A percentile compares a stretch with the other conserved stretches of the same genome.
Evolutionary conservation across 441 rosid genomes (phyloP).

Genomic region (Arabidopsis lyrata): DNA sequence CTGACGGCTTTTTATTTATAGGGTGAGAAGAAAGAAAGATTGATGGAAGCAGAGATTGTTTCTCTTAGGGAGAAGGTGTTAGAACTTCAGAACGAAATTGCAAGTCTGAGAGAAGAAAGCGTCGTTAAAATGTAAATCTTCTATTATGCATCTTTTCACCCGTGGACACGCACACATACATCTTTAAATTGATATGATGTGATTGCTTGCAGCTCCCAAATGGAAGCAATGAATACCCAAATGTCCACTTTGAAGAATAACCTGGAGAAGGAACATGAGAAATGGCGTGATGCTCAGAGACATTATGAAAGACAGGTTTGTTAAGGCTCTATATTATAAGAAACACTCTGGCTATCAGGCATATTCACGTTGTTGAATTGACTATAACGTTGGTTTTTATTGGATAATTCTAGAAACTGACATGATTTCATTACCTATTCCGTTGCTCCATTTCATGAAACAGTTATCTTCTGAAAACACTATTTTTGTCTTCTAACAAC

Average conservation of each 20-base stretch:
- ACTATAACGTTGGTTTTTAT: constrained; percentile 9
- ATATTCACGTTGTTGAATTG: constrained; percentile 9
- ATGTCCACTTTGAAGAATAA: constrained; percentile 70
- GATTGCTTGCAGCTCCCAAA: constrained; percentile 70
- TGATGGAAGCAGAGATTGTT: constrained; percentile 74
- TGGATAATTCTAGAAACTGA: constrained; percentile 12
- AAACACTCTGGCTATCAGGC: constrained; percentile 16
- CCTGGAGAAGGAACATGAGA: constrained; percentile 79
- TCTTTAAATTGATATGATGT: constrained; percentile 9
- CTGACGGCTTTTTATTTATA: constrained; percentile 42
- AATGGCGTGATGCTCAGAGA: constrained; percentile 83
- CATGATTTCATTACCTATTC: background rate
- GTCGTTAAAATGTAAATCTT: constrained; percentile 60
- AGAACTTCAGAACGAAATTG: constrained; percentile 79
- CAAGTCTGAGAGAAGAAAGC: constrained; percentile 75
- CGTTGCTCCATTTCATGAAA: no score
- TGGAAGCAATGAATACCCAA: constrained; percentile 70
- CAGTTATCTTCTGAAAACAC: no score
- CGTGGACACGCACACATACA: no score
- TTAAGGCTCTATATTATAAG: constrained; percentile 22
- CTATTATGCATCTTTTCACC: constrained; percentile 15
- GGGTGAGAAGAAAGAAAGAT: constrained; percentile 75
- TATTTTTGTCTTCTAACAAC: no score
- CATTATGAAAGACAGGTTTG: constrained; percentile 98
- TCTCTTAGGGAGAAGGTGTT: constrained; percentile 76